These are phyloP conservation scores for Penicillium griseofulvum DNA, from an alignment of 2,329 filamentous ascomycete species.

Conservation along the genomic window DNA sequence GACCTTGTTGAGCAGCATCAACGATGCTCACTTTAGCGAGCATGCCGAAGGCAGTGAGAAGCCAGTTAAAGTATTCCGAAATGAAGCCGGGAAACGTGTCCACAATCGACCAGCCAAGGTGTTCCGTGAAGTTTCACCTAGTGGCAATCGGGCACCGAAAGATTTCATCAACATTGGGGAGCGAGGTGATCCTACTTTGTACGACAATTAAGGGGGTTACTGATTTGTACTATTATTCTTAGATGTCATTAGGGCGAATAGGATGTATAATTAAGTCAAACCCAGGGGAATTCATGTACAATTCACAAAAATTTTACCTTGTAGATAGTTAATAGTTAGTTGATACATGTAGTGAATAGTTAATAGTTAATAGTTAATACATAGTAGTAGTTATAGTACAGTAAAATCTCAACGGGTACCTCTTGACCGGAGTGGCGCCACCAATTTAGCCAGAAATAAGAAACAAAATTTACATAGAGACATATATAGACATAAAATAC, in stretches of 20 bases:
- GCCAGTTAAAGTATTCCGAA: conserved; percentile 75
- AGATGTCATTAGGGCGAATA: not conserved
- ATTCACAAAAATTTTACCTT: too few species aligned
- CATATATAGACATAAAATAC: not conserved
- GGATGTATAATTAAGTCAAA: too few species aligned
- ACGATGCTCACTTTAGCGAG: conserved; percentile 65
- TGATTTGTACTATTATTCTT: not conserved
- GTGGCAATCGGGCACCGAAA: conserved; percentile 62
- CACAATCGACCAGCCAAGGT: conserved; percentile 42
- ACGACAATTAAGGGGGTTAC: conserved; percentile 49
- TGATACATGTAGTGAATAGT: too few species aligned
- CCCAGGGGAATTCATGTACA: too few species aligned
- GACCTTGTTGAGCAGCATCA: conserved; percentile 78
- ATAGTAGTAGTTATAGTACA: too few species aligned
- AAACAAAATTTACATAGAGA: not conserved
- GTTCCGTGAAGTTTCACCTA: conserved; percentile 61
- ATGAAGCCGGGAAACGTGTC: conserved; percentile 51
- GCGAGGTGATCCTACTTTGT: conserved; percentile 78
- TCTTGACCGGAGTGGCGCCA: conserved; percentile 12
- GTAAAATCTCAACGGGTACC: not conserved
- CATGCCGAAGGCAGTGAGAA: conserved; percentile 57
- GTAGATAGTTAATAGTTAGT: too few species aligned
- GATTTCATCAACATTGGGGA: conserved; percentile 86
- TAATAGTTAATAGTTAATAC: not conserved
- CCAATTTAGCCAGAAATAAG: too few species aligned